phyloP scores from a whole-genome alignment of 345 rosid species.

The Lumnitzera racemosa region DNA sequence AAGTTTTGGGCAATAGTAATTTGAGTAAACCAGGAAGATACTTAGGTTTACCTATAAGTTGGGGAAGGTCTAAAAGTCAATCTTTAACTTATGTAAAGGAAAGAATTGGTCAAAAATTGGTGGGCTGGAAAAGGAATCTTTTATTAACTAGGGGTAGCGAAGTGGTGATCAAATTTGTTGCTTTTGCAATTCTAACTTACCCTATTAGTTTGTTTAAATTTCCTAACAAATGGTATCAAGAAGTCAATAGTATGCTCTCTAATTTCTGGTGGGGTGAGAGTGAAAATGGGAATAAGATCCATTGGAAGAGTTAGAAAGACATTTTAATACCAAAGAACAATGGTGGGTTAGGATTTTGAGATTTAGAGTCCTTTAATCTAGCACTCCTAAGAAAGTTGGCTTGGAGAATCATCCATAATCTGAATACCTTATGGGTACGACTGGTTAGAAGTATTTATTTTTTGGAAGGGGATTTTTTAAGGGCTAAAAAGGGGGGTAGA shows the following conservation, averaged over 20 bases:
- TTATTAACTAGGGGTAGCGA: background rate
- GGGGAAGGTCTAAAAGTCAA: background rate
- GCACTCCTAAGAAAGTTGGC: background rate
- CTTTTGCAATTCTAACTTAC: background rate
- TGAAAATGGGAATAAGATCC: background rate
- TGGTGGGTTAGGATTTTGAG: background rate
- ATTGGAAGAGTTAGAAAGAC: background rate
- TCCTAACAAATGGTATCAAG: background rate
- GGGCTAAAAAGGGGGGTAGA: background rate
- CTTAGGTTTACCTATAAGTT: background rate
- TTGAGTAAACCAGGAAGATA: background rate
- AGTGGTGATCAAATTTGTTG: conserved; percentile 1
- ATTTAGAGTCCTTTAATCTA: background rate
- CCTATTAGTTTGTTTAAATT: background rate
- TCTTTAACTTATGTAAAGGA: background rate
- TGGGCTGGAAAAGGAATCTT: background rate
- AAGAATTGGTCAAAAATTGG: background rate
- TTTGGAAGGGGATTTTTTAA: background rate
- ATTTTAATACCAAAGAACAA: background rate
- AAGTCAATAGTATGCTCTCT: background rate
- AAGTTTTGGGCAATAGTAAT: background rate
- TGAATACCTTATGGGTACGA: background rate
- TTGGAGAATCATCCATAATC: background rate
- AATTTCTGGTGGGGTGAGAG: background rate
- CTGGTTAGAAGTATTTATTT: background rate